These are phyloP conservation scores for Croton laevigatus DNA, from an alignment of 441 rosid species.

Conservation along the genomic window DNA sequence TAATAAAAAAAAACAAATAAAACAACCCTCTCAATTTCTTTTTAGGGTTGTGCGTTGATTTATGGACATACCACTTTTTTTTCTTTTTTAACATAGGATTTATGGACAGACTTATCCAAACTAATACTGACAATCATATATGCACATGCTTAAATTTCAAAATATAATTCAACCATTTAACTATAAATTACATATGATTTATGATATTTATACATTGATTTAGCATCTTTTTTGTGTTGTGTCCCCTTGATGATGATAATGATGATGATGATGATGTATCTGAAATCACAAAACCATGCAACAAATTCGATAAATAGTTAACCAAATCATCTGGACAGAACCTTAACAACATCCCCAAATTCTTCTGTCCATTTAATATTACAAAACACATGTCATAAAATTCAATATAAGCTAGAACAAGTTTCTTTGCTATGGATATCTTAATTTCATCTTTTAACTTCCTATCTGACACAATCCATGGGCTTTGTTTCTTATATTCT, in stretches of 20 bases:
- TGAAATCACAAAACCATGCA: slow-evolving; percentile 41
- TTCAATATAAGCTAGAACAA: slow-evolving; percentile 44
- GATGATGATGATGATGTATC: slow-evolving; percentile 23
- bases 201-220: no score
- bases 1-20: no score
- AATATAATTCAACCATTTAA: no score
- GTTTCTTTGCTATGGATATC: slow-evolving; percentile 41
- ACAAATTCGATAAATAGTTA: slow-evolving; percentile 56
- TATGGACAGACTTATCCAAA: no score
- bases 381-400: slow-evolving; percentile 31
- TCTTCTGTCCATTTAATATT: slow-evolving; percentile 27
- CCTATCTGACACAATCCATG: slow-evolving; percentile 56
- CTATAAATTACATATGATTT: no score
- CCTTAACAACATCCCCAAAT: slow-evolving; percentile 32
- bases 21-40: no score
- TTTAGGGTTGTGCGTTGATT: no score
- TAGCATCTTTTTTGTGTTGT: no score
- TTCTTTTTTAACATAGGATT: no score
- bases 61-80: no score
- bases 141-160: no score
- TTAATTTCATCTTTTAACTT: slow-evolving; percentile 51
- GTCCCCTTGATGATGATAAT: slow-evolving; percentile 19
- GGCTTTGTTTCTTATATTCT: slow-evolving; percentile 44
- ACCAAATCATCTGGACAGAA: slow-evolving; percentile 50
- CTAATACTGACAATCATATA: no score